These are phyloP conservation scores for Microthyrium microscopicum DNA, from an alignment of 2,329 filamentous ascomycete species.

Conservation along the genomic window DNA sequence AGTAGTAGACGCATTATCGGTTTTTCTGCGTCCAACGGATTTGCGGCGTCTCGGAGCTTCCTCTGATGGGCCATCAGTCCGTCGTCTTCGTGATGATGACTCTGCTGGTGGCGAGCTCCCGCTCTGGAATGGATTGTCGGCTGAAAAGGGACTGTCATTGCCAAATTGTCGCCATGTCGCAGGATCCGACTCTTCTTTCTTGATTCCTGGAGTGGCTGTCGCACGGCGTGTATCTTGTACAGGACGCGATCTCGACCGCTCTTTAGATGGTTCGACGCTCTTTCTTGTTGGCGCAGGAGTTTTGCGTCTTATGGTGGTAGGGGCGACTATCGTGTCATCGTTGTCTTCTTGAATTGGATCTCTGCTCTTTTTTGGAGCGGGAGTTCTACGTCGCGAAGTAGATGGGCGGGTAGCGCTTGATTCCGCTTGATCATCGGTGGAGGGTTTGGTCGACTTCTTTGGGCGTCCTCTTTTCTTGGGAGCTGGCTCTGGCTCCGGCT, in stretches of 20 bases:
- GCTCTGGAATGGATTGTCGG: slow-evolving; percentile 87
- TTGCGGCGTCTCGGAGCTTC: slow-evolving; percentile 34
- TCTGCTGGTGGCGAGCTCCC: slow-evolving; percentile 48
- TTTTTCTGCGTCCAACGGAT: no score
- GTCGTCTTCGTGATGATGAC: slow-evolving; percentile 22
- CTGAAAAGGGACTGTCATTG: slow-evolving; percentile 56
- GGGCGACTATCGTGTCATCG: slow-evolving; percentile 2
- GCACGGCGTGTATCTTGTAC: slow-evolving; percentile 19
- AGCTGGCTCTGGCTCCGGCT: slow-evolving; percentile 13
- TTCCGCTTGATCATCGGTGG: no score
- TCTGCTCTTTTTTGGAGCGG: not conserved
- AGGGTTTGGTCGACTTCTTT: no score
- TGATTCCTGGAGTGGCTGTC: slow-evolving; percentile 21
- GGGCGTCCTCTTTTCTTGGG: slow-evolving; percentile 5
- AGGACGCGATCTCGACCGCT: slow-evolving; percentile 14
- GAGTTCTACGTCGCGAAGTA: slow-evolving; percentile 1
- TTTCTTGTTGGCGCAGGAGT: slow-evolving; percentile 2
- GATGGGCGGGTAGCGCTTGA: no score
- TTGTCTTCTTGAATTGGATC: not conserved
- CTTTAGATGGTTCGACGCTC: not conserved
- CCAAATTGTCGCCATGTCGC: slow-evolving; percentile 25
- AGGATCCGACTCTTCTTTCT: slow-evolving; percentile 32
- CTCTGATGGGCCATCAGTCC: slow-evolving; percentile 25
- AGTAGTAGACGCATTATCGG: no score
- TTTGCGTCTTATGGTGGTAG: slow-evolving; percentile 1